Evolutionary conservation across 371 early-diverging fungal species (phyloP), one percentile per base, ranked within the genome.

Genomic region (Mortierella sp.): DNA sequence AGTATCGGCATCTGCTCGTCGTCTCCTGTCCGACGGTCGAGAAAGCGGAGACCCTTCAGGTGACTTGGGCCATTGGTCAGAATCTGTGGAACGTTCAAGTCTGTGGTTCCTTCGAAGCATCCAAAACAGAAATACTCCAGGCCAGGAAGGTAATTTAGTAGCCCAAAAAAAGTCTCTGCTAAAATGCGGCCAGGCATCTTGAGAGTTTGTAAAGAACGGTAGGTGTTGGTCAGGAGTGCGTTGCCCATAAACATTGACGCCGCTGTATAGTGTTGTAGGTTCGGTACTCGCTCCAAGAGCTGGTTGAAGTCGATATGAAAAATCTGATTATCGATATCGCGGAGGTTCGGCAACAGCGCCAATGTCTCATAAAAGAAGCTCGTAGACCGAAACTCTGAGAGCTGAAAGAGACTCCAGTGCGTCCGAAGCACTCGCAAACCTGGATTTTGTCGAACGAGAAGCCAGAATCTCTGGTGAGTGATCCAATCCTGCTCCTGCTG

Each of bases 401-500:
- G 68, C 11, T 68, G 68, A 19, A 42, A 68, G 8, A 68, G 68
- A 68, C 68, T 68, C 68, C 68, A 68, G 24, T 68, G 42, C 8
- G 68, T 38, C 42, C 68, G 68, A 68, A 68, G 68, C 68, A 68
- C 68, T 24, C 68, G 68, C 24, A 68, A 38, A 42, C 68, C 38
- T 42, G 68, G 68, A 24, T 68, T 68, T 10, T 42, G 38, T 24
- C 68, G 68, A 68, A 42, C 68, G 4, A 68, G 42, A 19, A 68
- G 68, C 68, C 68, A 68, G 68, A 42, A 68, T 24, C 24, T 42
- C 44, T 68, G 68, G 24, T 68, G 68, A 3, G 68, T 68, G 10
- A 68, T 68, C 68, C 68, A 68, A 24, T 68, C 68, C 68, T 68
- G 68, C 21, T 38, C 68, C 21, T 68, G 68, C 42, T 68, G 68